These are phyloP conservation scores for Candida michaelii DNA, from an alignment of 805 yeast species.

Conservation along the genomic window DNA sequence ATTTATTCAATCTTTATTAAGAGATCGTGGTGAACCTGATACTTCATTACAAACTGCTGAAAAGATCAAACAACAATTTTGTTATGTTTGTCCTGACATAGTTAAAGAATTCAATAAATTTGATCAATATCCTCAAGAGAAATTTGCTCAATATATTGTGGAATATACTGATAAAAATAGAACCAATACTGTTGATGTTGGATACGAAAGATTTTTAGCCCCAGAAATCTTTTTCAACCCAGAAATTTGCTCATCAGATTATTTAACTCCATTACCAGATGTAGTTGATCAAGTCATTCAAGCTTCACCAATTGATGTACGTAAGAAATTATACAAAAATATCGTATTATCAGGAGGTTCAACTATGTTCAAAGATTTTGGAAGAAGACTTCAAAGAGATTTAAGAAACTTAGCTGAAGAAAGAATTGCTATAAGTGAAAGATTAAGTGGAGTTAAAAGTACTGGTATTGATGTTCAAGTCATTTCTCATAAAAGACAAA, in stretches of 20 bases:
- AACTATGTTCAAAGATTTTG: slow-evolving; percentile 98
- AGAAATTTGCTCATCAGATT: slow-evolving; percentile 93
- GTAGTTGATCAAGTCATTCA: slow-evolving; percentile 95
- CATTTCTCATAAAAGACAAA: slow-evolving; percentile 93
- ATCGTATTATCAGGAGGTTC: slow-evolving; percentile 97
- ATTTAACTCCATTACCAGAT: slow-evolving; percentile 92
- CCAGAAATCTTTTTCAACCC: slow-evolving; percentile 99
- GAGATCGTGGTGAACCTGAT: slow-evolving; percentile 96
- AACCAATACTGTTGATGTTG: slow-evolving; percentile 72
- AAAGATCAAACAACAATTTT: slow-evolving; percentile 91
- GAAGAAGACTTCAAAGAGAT: slow-evolving; percentile 96
- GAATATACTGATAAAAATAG: slow-evolving; percentile 73
- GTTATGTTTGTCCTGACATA: slow-evolving; percentile 97
- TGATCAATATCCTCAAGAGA: slow-evolving; percentile 84
- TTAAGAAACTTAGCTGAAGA: slow-evolving; percentile 82
- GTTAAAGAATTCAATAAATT: slow-evolving; percentile 94
- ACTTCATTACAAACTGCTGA: slow-evolving; percentile 95
- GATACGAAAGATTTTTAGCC: slow-evolving; percentile 95
- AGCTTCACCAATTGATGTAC: slow-evolving; percentile 94
- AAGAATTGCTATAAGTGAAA: slow-evolving; percentile 81
- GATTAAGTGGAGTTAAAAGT: slow-evolving; percentile 68
- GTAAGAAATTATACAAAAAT: slow-evolving; percentile 93
- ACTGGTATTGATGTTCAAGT: slow-evolving; percentile 98
- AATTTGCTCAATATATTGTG: slow-evolving; percentile 89
- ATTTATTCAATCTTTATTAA: slow-evolving; percentile 86